A percentile compares a stretch with the other conserved stretches of the same genome.
Evolutionary conservation across 306 rosid species (phyloP).

Genomic region (Dalbergia oliveri): DNA sequence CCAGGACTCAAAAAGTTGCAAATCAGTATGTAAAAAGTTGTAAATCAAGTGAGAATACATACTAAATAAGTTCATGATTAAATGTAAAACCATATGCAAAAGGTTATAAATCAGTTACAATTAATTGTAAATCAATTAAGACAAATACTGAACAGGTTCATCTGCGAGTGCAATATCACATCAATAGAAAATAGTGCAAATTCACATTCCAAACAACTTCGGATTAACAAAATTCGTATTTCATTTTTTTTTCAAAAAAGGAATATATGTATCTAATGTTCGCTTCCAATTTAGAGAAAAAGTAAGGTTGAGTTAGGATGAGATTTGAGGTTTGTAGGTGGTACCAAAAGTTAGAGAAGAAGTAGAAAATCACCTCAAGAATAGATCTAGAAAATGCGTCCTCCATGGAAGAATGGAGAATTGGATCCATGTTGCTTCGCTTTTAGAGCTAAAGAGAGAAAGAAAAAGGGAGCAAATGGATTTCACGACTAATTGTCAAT

Average conservation of each 20-base stretch:
- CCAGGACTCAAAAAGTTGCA: no score
- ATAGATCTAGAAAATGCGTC: conserved; percentile 94
- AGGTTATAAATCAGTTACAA: no score
- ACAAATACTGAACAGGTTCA: no score
- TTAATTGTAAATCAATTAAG: no score
- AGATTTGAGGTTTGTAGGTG: neutral
- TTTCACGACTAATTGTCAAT: conserved; percentile 5
- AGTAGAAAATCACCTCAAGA: conserved; percentile 63
- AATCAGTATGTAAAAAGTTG: no score
- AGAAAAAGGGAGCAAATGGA: conserved; percentile 23
- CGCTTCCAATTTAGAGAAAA: conserved; percentile 30
- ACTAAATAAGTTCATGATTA: no score
- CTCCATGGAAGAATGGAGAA: no score
- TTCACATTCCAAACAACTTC: conserved; percentile 27
- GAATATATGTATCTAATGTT: neutral
- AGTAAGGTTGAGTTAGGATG: neutral
- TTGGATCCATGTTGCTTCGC: conserved; percentile 39
- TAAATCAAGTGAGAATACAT: no score
- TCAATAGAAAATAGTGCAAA: conserved; percentile 25
- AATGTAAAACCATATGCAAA: no score
- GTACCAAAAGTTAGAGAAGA: conserved; percentile 12
- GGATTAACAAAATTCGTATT: neutral
- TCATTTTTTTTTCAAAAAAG: neutral
- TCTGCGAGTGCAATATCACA: conserved; percentile 9
- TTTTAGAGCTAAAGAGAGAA: conserved; percentile 16